Evolutionary conservation across 768 basidiomycete species (phyloP).

Genomic region (Asterophora lycoperdoides): DNA sequence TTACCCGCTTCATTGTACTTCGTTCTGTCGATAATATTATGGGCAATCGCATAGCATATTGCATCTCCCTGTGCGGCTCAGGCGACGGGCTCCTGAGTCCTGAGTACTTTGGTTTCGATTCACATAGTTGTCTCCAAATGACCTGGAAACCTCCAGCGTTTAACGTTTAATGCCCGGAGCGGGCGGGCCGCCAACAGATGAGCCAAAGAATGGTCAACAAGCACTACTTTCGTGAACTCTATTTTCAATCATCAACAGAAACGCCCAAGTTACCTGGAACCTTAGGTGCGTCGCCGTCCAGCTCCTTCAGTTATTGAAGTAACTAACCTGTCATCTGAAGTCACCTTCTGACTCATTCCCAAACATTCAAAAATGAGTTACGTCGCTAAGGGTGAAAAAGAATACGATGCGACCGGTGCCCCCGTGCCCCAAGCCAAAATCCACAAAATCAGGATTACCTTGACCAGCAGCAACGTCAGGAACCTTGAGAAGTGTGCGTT

Average conservation of each 20-base stretch:
- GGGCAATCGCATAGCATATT: too few species aligned
- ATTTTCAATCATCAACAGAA: slow-evolving; percentile 40
- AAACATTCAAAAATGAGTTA: slow-evolving; percentile 73
- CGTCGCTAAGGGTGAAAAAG: slow-evolving; percentile 98
- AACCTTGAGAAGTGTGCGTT: slow-evolving; percentile 95
- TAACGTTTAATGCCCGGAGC: too few species aligned
- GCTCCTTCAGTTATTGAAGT: neutral
- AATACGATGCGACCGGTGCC: slow-evolving; percentile 92
- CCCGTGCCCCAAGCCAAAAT: slow-evolving; percentile 83
- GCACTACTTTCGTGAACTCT: slow-evolving; percentile 27
- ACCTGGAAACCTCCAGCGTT: too few species aligned
- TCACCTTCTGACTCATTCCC: slow-evolving; percentile 79
- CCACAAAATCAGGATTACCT: slow-evolving; percentile 99
- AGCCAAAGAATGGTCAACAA: slow-evolving; percentile 11
- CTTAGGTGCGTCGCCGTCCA: slow-evolving; percentile 36
- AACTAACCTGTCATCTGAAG: slow-evolving; percentile 28
- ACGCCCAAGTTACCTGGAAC: slow-evolving; percentile 22
- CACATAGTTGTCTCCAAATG: too few species aligned
- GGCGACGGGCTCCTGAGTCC: too few species aligned
- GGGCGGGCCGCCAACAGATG: neutral
- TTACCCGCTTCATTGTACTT: neutral
- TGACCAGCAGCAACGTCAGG: slow-evolving; percentile 96
- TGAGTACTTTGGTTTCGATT: too few species aligned
- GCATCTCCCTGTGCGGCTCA: too few species aligned
- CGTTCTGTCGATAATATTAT: neutral